Percentiles rank a stretch among this genome's conserved stretches.
Conservation (phyloP, 2,329 filamentous ascomycete species). For the Monosporascus cannonballus region DNA sequence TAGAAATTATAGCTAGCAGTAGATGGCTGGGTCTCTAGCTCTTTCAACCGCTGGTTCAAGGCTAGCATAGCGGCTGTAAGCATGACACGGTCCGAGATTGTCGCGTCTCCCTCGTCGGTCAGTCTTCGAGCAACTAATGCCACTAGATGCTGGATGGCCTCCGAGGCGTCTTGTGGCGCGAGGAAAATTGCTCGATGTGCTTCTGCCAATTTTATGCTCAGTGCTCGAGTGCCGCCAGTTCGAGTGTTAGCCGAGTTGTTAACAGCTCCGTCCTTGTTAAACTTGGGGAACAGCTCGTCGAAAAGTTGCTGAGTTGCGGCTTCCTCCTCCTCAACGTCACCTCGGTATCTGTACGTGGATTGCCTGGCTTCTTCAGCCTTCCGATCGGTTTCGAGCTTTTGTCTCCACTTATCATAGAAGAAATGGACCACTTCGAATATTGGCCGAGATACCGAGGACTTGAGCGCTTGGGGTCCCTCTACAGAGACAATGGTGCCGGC, state of each 20-base stretch:
- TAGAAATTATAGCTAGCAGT: slow-evolving; percentile 77
- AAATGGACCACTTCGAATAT: slow-evolving; percentile 63
- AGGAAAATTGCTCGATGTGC: slow-evolving; percentile 53
- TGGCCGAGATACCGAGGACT: slow-evolving; percentile 39
- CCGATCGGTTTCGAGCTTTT: slow-evolving; percentile 69
- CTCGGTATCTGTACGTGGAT: slow-evolving; percentile 78
- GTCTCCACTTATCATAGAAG: slow-evolving; percentile 77
- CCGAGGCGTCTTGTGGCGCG: slow-evolving; percentile 31
- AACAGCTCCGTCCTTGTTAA: slow-evolving; percentile 48
- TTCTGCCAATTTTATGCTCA: slow-evolving; percentile 56
- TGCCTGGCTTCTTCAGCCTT: slow-evolving; percentile 66
- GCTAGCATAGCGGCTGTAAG: slow-evolving; percentile 62
- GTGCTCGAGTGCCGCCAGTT: slow-evolving; percentile 39
- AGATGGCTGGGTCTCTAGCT: slow-evolving; percentile 33
- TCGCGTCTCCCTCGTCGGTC: slow-evolving; percentile 25
- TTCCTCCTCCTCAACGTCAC: slow-evolving; percentile 70
- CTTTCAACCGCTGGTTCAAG: slow-evolving; percentile 54
- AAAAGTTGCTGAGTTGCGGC: slow-evolving; percentile 70
- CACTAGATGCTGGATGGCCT: slow-evolving; percentile 39
- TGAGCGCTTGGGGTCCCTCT: slow-evolving; percentile 39
- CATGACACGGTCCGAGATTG: slow-evolving; percentile 44
- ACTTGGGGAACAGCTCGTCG: slow-evolving; percentile 74
- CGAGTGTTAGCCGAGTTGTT: slow-evolving; percentile 25
- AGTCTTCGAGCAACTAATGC: slow-evolving; percentile 36
- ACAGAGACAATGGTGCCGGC: slow-evolving; percentile 39